Conservation (phyloP, 2,329 filamentous ascomycete species). For the Aspergillus fijiensis region DNA sequence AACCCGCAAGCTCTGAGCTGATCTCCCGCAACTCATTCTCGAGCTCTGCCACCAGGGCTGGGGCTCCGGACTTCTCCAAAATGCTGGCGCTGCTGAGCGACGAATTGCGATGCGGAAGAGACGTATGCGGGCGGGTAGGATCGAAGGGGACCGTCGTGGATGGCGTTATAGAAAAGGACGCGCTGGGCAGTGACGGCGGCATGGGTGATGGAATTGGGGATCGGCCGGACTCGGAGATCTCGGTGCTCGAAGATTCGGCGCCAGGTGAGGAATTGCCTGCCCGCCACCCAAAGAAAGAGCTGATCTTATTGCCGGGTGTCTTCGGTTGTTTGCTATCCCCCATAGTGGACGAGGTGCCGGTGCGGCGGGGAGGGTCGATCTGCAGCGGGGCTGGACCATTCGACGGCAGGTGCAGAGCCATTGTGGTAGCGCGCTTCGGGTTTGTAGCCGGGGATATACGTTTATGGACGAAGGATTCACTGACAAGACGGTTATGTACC, state of each 20-base stretch:
- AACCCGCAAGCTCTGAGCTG: conserved; percentile 85
- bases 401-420: conserved; percentile 46
- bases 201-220: conserved; percentile 60
- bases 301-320: conserved; percentile 58
- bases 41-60: conserved; percentile 74
- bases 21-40: conserved; percentile 94
- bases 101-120: conserved; percentile 42
- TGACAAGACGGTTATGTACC: conserved; percentile 43
- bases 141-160: conserved; percentile 51
- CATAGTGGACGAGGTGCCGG: conserved; percentile 36
- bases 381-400: conserved; percentile 46
- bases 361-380: conserved; percentile 37
- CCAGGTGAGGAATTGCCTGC: conserved; percentile 54
- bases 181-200: conserved; percentile 37
- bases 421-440: conserved; percentile 40
- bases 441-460: conserved; percentile 67
- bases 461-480: conserved; percentile 55
- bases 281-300: conserved; percentile 68
- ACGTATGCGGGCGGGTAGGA: conserved; percentile 51
- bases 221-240: conserved; percentile 60
- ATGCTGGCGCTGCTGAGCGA: conserved; percentile 48
- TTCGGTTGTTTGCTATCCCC: conserved; percentile 45
- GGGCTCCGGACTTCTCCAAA: conserved; percentile 43
- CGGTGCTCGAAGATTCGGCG: conserved; percentile 60
- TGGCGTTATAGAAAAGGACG: conserved; percentile 32